phyloP scores from a whole-genome alignment of 176 grass and related monocot genomes.

The Carex pumila region DNA sequence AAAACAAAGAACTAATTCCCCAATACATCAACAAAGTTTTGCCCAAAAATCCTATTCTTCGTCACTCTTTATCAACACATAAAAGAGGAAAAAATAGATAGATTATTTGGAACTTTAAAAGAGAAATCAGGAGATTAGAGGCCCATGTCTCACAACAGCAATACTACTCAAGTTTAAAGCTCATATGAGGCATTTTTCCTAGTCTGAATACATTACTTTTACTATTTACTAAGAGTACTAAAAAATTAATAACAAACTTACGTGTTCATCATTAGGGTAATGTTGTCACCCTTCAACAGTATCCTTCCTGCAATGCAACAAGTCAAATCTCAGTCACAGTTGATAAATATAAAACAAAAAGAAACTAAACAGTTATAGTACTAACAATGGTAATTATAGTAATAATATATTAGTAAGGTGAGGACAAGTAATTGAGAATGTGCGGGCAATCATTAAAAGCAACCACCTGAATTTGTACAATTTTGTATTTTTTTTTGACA shows the following conservation, averaged over 20 bases:
- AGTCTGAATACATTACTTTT: neutral
- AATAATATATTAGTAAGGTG: neutral
- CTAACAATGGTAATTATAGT: neutral
- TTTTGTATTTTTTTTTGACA: neutral
- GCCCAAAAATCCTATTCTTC: neutral
- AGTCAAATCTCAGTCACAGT: neutral
- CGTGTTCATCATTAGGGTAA: slow-evolving; percentile 94
- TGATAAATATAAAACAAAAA: neutral
- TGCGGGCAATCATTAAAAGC: neutral
- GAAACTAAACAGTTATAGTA: neutral
- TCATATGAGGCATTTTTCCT: neutral
- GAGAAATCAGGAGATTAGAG: too few species aligned
- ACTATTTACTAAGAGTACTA: neutral
- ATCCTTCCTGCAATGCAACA: slow-evolving; percentile 58
- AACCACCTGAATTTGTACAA: neutral
- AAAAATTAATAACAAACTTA: slow-evolving; percentile 33
- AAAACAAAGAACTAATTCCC: neutral
- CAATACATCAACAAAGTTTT: neutral
- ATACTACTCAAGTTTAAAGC: neutral
- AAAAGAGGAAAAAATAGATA: neutral
- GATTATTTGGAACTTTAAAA: neutral
- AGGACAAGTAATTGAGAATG: neutral
- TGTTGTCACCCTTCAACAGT: slow-evolving; percentile 94
- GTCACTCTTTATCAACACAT: neutral
- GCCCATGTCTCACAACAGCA: too few species aligned